Evolutionary conservation across 1,284 basidiomycete genomes (phyloP).

Genomic region (Ustilago lituana): DNA sequence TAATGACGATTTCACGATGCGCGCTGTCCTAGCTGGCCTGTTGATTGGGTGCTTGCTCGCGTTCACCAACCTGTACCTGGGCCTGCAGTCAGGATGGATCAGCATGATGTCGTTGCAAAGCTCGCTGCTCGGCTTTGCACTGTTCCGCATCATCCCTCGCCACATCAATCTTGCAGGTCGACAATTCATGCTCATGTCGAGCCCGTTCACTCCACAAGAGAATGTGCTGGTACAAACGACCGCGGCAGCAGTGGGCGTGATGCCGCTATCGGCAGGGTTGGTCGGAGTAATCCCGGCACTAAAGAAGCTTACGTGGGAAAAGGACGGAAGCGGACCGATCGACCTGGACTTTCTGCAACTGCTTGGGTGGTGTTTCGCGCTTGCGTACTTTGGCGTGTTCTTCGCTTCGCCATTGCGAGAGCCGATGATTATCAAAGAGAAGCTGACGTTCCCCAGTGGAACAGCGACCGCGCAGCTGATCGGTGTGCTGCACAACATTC

Average conservation of each 20-base stretch:
- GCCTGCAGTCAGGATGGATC: conserved; percentile 80
- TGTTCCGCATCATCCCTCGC: conserved; percentile 75
- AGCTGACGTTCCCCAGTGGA: conserved; percentile 90
- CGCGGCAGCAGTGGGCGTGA: conserved; percentile 79
- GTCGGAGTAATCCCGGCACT: conserved; percentile 94
- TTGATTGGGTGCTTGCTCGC: conserved; percentile 78
- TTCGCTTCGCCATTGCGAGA: conserved; percentile 90
- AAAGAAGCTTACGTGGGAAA: conserved; percentile 76
- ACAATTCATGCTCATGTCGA: conserved; percentile 28
- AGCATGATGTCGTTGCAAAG: conserved; percentile 94
- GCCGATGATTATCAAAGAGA: conserved; percentile 94
- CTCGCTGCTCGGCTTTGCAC: conserved; percentile 86
- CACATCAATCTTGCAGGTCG: conserved; percentile 32
- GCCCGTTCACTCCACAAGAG: conserved; percentile 82
- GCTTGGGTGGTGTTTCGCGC: conserved; percentile 40
- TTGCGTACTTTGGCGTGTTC: conserved; percentile 76
- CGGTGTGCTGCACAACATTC: conserved; percentile 78
- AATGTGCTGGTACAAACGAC: conserved; percentile 91
- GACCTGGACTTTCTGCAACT: conserved; percentile 59
- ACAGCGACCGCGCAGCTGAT: conserved; percentile 95
- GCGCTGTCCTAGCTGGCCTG: conserved; percentile 74
- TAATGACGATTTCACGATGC: conserved; percentile 46
- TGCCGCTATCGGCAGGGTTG: conserved; percentile 89
- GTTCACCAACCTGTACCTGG: conserved; percentile 81
- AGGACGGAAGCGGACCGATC: conserved; percentile 82